Evolutionary conservation across 176 grass and related monocot species (phyloP).

Genomic region (Musa acuminata): DNA sequence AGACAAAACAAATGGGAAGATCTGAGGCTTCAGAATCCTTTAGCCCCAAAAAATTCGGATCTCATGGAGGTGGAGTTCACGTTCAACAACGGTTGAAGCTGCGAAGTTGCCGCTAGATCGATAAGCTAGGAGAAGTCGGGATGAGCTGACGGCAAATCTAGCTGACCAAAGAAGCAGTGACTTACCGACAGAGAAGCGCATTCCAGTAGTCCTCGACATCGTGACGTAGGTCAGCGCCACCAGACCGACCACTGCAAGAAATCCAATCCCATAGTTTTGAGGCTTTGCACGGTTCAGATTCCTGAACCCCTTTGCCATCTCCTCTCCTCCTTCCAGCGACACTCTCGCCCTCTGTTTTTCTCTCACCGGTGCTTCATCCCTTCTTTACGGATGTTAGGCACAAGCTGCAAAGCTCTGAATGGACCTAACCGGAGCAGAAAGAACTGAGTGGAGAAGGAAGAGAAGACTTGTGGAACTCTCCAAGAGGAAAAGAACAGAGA

Average conservation of each 20-base stretch:
- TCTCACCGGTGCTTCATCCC: too few relatives aligned
- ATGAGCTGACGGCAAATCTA: not conserved
- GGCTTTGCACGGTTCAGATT: not conserved
- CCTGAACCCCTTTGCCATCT: conserved; percentile 10
- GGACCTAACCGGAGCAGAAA: not conserved
- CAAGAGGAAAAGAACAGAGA: too few relatives aligned
- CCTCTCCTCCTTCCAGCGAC: not conserved
- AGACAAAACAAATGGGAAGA: too few relatives aligned
- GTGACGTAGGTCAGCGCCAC: not conserved
- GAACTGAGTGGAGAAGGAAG: too few relatives aligned
- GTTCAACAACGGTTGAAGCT: not conserved
- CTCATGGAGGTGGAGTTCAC: too few relatives aligned
- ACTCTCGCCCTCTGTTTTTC: not conserved
- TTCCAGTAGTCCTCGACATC: conserved; percentile 3
- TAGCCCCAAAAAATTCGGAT: too few relatives aligned
- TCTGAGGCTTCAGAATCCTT: too few relatives aligned
- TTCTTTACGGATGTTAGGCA: too few relatives aligned
- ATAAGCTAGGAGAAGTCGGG: not conserved
- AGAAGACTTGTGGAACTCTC: too few relatives aligned
- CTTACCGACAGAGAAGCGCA: conserved; percentile 3
- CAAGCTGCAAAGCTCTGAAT: not conserved
- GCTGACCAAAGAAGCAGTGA: not conserved
- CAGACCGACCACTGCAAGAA: not conserved
- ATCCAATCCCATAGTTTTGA: not conserved
- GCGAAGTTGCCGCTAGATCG: not conserved